Conservation (phyloP, 257 asterid species). For the Paraleonurus japonicus region DNA sequence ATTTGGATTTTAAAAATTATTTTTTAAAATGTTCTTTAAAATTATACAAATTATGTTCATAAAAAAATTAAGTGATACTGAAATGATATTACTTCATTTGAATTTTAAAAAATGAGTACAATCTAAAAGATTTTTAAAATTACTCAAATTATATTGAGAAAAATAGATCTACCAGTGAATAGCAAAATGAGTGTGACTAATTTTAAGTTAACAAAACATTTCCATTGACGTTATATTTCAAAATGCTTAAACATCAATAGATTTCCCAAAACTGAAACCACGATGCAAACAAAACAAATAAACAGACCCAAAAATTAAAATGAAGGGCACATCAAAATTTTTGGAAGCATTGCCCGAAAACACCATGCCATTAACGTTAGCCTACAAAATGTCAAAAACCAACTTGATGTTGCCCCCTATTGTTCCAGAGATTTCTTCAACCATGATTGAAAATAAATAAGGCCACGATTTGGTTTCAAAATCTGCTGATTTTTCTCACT, state of each 20-base stretch:
- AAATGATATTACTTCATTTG: too few species aligned
- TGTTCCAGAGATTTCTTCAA: slow-evolving; percentile 1
- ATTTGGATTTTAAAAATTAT: too few species aligned
- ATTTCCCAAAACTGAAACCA: neutral
- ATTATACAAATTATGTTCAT: too few species aligned
- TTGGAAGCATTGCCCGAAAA: slow-evolving; percentile 19
- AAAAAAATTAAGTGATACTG: too few species aligned
- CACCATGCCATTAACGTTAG: neutral
- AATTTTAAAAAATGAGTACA: too few species aligned
- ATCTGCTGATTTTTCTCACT: neutral
- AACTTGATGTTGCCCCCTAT: neutral
- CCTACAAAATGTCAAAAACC: slow-evolving; percentile 10
- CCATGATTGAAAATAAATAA: neutral
- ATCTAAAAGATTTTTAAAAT: too few species aligned
- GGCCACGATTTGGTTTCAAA: neutral
- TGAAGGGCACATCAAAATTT: neutral
- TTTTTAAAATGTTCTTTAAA: too few species aligned
- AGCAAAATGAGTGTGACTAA: too few species aligned
- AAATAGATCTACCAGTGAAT: too few species aligned
- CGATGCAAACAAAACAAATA: neutral
- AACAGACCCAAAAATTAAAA: neutral
- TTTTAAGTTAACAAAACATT: too few species aligned
- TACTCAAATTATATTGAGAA: too few species aligned
- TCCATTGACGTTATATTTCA: neutral
- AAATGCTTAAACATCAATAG: neutral